phyloP scores from a whole-genome alignment of 129 eudicot species.

The Flaveria bidentis region DNA sequence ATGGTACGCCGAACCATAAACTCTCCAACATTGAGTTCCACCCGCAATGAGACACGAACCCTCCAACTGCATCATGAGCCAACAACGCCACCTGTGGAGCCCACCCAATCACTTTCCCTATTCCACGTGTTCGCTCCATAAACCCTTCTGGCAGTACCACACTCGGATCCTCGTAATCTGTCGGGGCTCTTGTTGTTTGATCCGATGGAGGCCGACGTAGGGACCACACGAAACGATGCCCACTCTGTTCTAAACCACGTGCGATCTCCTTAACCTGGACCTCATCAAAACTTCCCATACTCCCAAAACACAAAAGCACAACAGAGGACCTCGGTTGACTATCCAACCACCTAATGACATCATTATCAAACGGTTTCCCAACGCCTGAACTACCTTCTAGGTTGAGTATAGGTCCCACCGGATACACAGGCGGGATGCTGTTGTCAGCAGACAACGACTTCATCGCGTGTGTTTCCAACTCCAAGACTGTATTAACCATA shows the following conservation, averaged over 20 bases:
- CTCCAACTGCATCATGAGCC: constrained; percentile 52
- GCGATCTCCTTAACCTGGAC: constrained; percentile 28
- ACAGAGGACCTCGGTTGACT: constrained; percentile 22
- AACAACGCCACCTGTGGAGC: constrained; percentile 54
- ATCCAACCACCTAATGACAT: constrained; percentile 23
- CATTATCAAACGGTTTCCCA: neutral
- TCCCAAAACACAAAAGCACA: constrained; percentile 30
- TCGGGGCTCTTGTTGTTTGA: neutral
- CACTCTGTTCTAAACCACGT: constrained; percentile 18
- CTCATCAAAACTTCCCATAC: constrained; percentile 20
- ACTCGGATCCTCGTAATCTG: constrained; percentile 27
- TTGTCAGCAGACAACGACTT: constrained; percentile 10
- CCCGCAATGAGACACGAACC: constrained; percentile 58
- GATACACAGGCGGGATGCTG: constrained; percentile 21
- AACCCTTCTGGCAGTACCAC: constrained; percentile 50
- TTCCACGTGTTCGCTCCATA: constrained; percentile 42
- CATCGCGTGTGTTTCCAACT: constrained; percentile 18
- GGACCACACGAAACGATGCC: constrained; percentile 26
- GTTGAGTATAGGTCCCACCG: constrained; percentile 27
- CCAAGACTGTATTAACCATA: constrained; percentile 5
- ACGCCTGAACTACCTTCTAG: constrained; percentile 1
- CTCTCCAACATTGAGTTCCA: constrained; percentile 67
- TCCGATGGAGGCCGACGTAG: constrained; percentile 15
- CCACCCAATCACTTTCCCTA: constrained; percentile 61
- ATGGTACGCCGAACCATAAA: constrained; percentile 51